Percentiles rank a stretch among this genome's conserved stretches.
Conservation (phyloP, 2,329 filamentous ascomycete species). For the Calonectria crousiana region DNA sequence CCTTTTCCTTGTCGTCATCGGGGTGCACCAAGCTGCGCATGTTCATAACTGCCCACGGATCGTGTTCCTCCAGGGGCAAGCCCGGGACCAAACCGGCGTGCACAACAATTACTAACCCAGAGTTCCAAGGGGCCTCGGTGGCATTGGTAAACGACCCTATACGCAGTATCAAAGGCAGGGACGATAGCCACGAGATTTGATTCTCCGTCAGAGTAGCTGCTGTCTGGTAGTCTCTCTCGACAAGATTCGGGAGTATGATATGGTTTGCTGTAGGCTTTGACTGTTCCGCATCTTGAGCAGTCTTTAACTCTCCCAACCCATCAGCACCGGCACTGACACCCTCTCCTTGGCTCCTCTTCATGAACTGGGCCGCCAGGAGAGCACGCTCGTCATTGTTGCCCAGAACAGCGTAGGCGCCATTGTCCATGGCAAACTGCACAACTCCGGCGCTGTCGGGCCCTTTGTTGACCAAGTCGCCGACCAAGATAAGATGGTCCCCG, state of each 20-base stretch:
- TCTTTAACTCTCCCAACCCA: neutral
- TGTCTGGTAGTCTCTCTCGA: slow-evolving; percentile 34
- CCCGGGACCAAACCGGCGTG: slow-evolving; percentile 86
- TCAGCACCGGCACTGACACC: too few species aligned
- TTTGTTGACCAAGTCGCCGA: slow-evolving; percentile 84
- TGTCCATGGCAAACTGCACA: slow-evolving; percentile 76
- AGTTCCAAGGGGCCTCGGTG: slow-evolving; percentile 29
- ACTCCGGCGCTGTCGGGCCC: slow-evolving; percentile 85
- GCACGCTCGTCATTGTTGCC: slow-evolving; percentile 91
- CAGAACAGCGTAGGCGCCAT: slow-evolving; percentile 80
- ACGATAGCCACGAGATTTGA: slow-evolving; percentile 33
- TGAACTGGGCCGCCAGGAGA: slow-evolving; percentile 61
- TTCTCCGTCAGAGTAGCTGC: slow-evolving; percentile 16
- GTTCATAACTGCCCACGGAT: slow-evolving; percentile 85
- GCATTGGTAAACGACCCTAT: slow-evolving; percentile 19
- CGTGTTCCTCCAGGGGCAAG: slow-evolving; percentile 73
- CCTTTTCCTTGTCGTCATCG: neutral
- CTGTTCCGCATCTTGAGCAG: neutral
- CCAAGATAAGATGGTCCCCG: slow-evolving; percentile 77
- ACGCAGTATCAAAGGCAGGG: slow-evolving; percentile 29
- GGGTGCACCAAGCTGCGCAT: slow-evolving; percentile 80
- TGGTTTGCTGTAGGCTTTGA: neutral
- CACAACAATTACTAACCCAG: slow-evolving; percentile 66
- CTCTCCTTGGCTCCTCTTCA: slow-evolving; percentile 11
- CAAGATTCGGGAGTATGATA: slow-evolving; percentile 15